Evolutionary conservation across 805 yeast genomes (phyloP).

Genomic region (Starmera pachycereana): DNA sequence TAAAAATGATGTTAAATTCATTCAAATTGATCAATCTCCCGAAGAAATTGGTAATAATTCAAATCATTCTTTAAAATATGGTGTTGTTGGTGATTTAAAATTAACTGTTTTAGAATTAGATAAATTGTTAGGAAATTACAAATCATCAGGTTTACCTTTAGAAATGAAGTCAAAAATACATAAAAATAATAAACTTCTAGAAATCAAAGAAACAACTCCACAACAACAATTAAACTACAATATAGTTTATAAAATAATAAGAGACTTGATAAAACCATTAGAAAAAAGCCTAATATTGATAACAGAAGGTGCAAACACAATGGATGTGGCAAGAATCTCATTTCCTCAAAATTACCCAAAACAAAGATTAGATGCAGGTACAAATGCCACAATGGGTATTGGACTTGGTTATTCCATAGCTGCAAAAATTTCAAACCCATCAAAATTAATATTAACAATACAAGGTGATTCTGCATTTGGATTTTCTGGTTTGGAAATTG

Average conservation of each 20-base stretch:
- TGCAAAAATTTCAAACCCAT: conserved; percentile 37
- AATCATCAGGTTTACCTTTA: conserved; percentile 21
- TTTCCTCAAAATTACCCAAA: conserved; percentile 44
- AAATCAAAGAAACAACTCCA: conserved; percentile 21
- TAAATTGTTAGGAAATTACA: conserved; percentile 17
- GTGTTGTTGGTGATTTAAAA: conserved; percentile 47
- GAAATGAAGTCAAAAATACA: conserved; percentile 19
- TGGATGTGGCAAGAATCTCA: conserved; percentile 59
- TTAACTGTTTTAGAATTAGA: conserved; percentile 29
- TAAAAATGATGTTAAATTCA: conserved; percentile 31
- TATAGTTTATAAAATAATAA: conserved; percentile 39
- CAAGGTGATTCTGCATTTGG: conserved; percentile 79
- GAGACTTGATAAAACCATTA: conserved; percentile 25
- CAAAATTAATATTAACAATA: conserved; percentile 40
- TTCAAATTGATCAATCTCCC: conserved; percentile 46
- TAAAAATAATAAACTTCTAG: conserved; percentile 23
- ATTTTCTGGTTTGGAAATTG: conserved; percentile 63
- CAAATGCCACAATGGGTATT: conserved; percentile 71
- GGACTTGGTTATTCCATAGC: conserved; percentile 66
- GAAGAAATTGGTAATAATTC: conserved; percentile 44
- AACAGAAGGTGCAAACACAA: conserved; percentile 70
- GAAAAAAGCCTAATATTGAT: conserved; percentile 31
- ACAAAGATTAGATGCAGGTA: conserved; percentile 59
- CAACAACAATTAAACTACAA: conserved; percentile 32
- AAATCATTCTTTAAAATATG: conserved; percentile 22